A percentile compares a stretch with the other conserved stretches of the same genome.
These are phyloP conservation scores for Fraxinus platypoda DNA, from an alignment of 305 asterid species.

Conservation along the genomic window DNA sequence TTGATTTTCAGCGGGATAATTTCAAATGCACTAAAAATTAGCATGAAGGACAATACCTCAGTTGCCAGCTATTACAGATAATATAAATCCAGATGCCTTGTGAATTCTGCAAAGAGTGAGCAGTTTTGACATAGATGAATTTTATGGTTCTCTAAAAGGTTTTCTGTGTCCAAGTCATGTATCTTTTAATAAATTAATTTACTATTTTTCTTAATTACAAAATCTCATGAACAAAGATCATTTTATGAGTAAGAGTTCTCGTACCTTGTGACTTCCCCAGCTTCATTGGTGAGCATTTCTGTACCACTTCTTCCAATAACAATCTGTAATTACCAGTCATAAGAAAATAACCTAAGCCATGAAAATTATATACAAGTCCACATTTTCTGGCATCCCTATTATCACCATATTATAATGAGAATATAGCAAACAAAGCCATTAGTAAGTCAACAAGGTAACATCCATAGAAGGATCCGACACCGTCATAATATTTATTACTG, in stretches of 20 bases:
- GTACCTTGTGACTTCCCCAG: conserved; percentile 97
- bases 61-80: conserved; percentile 2
- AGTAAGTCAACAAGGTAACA: not conserved
- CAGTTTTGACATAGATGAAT: conserved; percentile 13
- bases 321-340: conserved; percentile 48
- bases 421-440: not conserved
- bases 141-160: not conserved
- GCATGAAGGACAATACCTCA: not conserved
- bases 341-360: not conserved
- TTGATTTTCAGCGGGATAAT: not conserved
- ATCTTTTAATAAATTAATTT: not conserved
- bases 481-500: not conserved
- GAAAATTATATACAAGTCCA: not conserved
- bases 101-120: not conserved
- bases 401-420: not conserved
- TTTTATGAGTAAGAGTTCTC: conserved; percentile 7
- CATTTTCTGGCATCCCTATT: not conserved
- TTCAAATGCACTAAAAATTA: not conserved
- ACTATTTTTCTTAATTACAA: not conserved
- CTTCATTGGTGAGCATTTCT: conserved; percentile 93
- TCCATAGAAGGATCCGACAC: not conserved
- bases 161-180: not conserved
- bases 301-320: conserved; percentile 88
- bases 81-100: conserved; percentile 5
- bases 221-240: conserved; percentile 8